Evolutionary conservation across 2,329 filamentous ascomycete species (phyloP), one percentile per base, ranked within the genome.

Genomic region (Penicillium corylophilum): DNA sequence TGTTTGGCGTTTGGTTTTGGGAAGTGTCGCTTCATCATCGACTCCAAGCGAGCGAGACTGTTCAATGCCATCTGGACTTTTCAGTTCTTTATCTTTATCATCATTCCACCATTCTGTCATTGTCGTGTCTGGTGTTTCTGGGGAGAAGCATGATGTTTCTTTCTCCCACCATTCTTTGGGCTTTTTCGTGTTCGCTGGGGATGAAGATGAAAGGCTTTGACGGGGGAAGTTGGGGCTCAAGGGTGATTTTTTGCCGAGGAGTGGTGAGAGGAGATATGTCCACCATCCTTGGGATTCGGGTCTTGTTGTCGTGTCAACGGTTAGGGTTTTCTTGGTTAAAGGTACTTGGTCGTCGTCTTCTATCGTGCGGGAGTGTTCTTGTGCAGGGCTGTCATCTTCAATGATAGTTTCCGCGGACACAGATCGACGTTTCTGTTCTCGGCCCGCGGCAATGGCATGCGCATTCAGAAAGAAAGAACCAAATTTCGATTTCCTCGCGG

Each of bases 241-340:
- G 12, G 61, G 63, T 16, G 64, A 68, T 52, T 64, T 67, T 43
- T 63, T 60, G 48, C 66, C 65, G 2, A 77, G 53, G 5, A 77
- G 62, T 1, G 77, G 77, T 1, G 76, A 77, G 2, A 77, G 68
- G 20, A 78, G 64, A 41, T 73, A 69, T 24, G 72, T 79, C 77
- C 77, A 79, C 77, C 77, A 79, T 16, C 77, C 77, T 50, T 77
- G 73, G 0, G 77, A 79, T 23, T 71, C 64, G 26, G 68, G 76
- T 42, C 72, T 66, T 36, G 64, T 53, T 20, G 71, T 59, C 4
- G 71, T 71, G 44, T 72, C 71, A 18, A 73, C 63, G 39, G 65
- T 71, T 12, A 66, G 59, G 22, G 55, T 62, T 35, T 67, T 16
- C 6, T 38, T 18, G 12, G 35, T 72, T 4, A 68, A 60, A 7